Evolutionary conservation across 768 basidiomycete genomes (phyloP).

Genomic region (Russula compacta): DNA sequence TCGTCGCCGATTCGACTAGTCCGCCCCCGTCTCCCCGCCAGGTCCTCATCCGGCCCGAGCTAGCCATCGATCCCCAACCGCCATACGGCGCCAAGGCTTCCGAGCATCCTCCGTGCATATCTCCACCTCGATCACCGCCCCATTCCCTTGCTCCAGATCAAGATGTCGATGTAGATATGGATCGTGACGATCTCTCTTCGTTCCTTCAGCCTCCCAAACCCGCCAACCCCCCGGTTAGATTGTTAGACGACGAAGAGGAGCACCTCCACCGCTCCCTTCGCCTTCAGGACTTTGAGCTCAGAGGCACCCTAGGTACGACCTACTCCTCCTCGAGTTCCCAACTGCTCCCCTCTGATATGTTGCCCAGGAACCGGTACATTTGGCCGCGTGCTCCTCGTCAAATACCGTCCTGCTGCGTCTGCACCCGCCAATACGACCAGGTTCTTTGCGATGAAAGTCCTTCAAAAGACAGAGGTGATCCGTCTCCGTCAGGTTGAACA

Average conservation of each 20-base stretch:
- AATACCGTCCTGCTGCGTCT: slow-evolving; percentile 45
- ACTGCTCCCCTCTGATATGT: background rate
- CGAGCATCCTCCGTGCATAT: slow-evolving; percentile 1
- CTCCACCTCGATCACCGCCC: slow-evolving; percentile 10
- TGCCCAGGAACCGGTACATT: slow-evolving; percentile 88
- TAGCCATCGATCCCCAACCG: slow-evolving; percentile 7
- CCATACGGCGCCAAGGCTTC: background rate
- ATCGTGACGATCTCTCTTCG: slow-evolving; percentile 9
- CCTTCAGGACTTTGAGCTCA: slow-evolving; percentile 73
- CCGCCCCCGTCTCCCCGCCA: slow-evolving; percentile 13
- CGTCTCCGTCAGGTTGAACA: slow-evolving; percentile 94
- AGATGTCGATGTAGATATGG: slow-evolving; percentile 13
- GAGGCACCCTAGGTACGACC: slow-evolving; percentile 59
- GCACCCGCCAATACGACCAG: slow-evolving; percentile 40
- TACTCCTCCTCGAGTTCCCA: background rate
- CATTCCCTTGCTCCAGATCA: slow-evolving; percentile 11
- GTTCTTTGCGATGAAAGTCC: slow-evolving; percentile 83
- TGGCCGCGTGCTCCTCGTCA: slow-evolving; percentile 84
- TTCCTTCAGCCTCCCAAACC: slow-evolving; percentile 18
- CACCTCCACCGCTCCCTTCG: slow-evolving; percentile 52
- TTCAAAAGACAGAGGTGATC: slow-evolving; percentile 79
- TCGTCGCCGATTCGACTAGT: slow-evolving; percentile 11
- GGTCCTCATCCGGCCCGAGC: slow-evolving; percentile 2
- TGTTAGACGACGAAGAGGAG: slow-evolving; percentile 62
- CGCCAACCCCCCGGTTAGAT: slow-evolving; percentile 38